Evolutionary conservation across 306 rosid genomes (phyloP), one percentile per base, ranked within the genome.

Genomic region (Quercus engelmannii): DNA sequence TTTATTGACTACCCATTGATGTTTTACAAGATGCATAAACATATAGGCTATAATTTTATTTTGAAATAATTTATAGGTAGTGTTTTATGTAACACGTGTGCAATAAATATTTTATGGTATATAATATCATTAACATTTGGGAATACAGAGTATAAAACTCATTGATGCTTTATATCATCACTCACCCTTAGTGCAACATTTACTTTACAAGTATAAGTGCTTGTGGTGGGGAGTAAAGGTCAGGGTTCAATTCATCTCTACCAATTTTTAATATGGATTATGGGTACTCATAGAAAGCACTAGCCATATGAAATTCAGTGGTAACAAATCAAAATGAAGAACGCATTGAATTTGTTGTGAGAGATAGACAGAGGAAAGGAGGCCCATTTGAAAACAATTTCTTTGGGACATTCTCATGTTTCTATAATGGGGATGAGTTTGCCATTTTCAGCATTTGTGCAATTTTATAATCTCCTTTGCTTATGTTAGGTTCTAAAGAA

Each of bases 381-480:
- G 30, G 12, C 64, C 77, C 63, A 35, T 33, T 38, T 13, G 35
- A 11, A 46, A 6, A n/a, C 12, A 52, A 30, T 46, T 64, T 38
- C 57, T 63, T 54, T 13, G 41, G 31, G 57, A 73, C 69, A 64
- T 79, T 79, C 78, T 52, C 18, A 73, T 31, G 46, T 31, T 79
- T 52, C 69, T 64, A 59, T 52, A 72, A 46, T 78, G 65, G 81
- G 57, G 15, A 14, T 35, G 4, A 46, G n/a, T 25, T 46, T 80
- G 54, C 74, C 57, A 64, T 31, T 79, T 62, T 62, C n/a, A 49
- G 73, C 57, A 63, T 21, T 19, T 25, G 17, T 25, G 56, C 33
- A 63, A 35, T 74, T 25, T 59, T 83, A 19, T 59, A 57, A 33
- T 63, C 11, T 63, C 25, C 38, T 12, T 55, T 55, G 58, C 41